phyloP scores from a whole-genome alignment of 2,329 filamentous ascomycete species.

The Aspergillus japonicus region DNA sequence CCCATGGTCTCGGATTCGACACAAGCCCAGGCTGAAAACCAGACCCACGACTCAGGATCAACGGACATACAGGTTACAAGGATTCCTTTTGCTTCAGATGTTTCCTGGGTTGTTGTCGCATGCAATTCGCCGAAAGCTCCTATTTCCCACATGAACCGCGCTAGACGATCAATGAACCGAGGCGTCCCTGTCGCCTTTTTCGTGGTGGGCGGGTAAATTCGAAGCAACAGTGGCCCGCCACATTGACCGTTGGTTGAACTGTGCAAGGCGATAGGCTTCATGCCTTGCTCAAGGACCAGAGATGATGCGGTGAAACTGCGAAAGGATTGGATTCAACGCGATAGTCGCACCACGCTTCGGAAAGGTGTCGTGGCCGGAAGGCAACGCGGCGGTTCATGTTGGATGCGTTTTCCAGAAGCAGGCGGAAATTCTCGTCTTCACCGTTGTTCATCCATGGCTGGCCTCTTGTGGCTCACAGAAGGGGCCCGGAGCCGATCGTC shows the following conservation, averaged over 20 bases:
- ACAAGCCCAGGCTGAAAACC: not conserved
- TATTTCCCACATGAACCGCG: not conserved
- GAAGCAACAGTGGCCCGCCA: slow-evolving; percentile 1
- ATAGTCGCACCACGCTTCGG: slow-evolving; percentile 15
- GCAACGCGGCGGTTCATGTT: slow-evolving; percentile 12
- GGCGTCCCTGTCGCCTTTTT: not conserved
- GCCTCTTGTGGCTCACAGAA: slow-evolving; percentile 11
- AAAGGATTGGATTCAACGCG: slow-evolving; percentile 23
- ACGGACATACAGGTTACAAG: slow-evolving; percentile 10
- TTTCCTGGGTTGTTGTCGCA: not conserved
- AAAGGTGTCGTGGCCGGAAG: slow-evolving; percentile 11
- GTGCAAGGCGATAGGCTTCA: slow-evolving; percentile 5
- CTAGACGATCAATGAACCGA: slow-evolving; percentile 5
- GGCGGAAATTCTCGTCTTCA: slow-evolving; percentile 7
- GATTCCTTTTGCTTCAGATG: slow-evolving; percentile 5
- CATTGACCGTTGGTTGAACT: slow-evolving; percentile 4
- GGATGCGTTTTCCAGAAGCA: slow-evolving; percentile 10
- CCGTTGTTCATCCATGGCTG: slow-evolving; percentile 2
- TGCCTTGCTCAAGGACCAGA: slow-evolving; percentile 8
- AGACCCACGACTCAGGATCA: slow-evolving; percentile 6
- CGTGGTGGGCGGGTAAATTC: not conserved
- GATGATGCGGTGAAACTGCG: slow-evolving; percentile 12
- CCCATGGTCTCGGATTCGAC: slow-evolving; percentile 8
- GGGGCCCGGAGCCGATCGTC: slow-evolving; percentile 6
- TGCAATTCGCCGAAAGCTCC: slow-evolving; percentile 2